Percentiles rank a stretch among this genome's conserved stretches.
Evolutionary conservation across 352 stramenopile genomes (phyloP).

Genomic region (Pythium sp.): DNA sequence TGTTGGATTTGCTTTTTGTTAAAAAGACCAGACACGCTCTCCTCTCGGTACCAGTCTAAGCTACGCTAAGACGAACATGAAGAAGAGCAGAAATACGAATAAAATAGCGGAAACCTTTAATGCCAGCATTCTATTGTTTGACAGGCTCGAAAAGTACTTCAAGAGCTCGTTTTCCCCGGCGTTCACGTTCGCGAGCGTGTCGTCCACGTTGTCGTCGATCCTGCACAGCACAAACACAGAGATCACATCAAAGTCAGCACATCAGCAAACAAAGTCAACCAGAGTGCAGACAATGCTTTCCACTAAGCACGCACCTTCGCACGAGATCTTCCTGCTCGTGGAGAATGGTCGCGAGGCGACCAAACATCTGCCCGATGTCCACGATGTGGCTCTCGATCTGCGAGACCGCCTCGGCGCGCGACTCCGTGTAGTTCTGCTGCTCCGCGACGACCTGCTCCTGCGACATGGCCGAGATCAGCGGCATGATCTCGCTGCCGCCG

Average conservation of each 20-base stretch:
- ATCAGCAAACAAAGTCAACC: not conserved
- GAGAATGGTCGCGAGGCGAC: constrained; percentile 74
- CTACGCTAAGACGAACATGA: constrained; percentile 89
- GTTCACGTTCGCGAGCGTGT: constrained; percentile 71
- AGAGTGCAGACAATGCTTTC: not conserved
- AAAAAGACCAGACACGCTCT: not conserved
- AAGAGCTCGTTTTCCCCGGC: constrained; percentile 79
- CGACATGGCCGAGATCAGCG: constrained; percentile 69
- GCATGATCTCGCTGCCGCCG: constrained; percentile 43
- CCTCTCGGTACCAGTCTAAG: not conserved
- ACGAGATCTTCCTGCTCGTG: constrained; percentile 83
- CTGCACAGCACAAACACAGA: constrained; percentile 33
- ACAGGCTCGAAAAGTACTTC: constrained; percentile 83
- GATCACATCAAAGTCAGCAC: not conserved
- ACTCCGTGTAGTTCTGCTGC: constrained; percentile 77
- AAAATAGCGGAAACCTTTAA: constrained; percentile 86
- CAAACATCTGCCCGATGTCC: constrained; percentile 83
- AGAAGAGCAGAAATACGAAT: constrained; percentile 87
- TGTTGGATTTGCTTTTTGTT: constrained; percentile 10
- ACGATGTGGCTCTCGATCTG: constrained; percentile 87
- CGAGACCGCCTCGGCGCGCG: constrained; percentile 70
- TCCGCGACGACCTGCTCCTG: constrained; percentile 75
- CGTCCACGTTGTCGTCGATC: constrained; percentile 85
- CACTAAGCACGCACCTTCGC: constrained; percentile 40
- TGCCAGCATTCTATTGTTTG: constrained; percentile 85